phyloP scores from a whole-genome alignment of 768 basidiomycete genomes.

The Strobilomyces echinocephalus region DNA sequence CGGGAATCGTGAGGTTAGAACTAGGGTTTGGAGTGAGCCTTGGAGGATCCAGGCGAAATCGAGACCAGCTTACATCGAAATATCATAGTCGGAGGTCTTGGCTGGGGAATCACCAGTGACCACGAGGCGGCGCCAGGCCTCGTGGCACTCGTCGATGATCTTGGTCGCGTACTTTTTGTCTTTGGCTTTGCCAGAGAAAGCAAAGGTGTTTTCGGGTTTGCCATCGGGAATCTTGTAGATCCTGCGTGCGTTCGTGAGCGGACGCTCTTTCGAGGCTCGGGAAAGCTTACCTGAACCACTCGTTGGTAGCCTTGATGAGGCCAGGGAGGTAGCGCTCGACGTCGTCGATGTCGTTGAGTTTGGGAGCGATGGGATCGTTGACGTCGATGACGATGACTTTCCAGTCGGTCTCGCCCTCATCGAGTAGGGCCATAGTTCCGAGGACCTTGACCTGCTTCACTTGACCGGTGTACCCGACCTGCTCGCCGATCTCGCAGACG shows the following conservation, averaged over 20 bases:
- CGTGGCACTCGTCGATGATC: conserved; percentile 98
- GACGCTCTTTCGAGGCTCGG: background rate
- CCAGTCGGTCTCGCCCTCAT: conserved; percentile 99
- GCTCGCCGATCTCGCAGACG: conserved; percentile 99
- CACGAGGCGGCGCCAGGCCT: conserved; percentile 62
- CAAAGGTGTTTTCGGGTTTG: conserved; percentile 96
- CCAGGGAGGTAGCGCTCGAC: conserved; percentile 98
- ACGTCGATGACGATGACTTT: conserved; percentile 99
- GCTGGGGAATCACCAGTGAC: conserved; percentile 65
- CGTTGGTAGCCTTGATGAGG: conserved; percentile 93
- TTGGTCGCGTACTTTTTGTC: conserved; percentile 99
- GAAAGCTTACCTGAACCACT: conserved; percentile 90
- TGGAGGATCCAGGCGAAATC: background rate
- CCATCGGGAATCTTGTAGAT: conserved; percentile 97
- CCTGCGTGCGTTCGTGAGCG: conserved; percentile 34
- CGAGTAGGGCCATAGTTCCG: conserved; percentile 98
- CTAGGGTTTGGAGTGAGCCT: conserved; percentile 38
- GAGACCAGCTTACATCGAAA: conserved; percentile 71
- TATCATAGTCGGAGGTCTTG: conserved; percentile 67
- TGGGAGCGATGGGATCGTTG: conserved; percentile 89
- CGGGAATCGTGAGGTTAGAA: conserved; percentile 71
- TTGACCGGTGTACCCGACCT: conserved; percentile 94
- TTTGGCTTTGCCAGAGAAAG: conserved; percentile 99
- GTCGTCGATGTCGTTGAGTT: conserved; percentile 98
- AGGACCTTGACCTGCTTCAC: conserved; percentile 99